Evolutionary conservation across 2,329 filamentous ascomycete genomes (phyloP), one percentile per base, ranked within the genome.

Genomic region (Colletotrichum sp.): DNA sequence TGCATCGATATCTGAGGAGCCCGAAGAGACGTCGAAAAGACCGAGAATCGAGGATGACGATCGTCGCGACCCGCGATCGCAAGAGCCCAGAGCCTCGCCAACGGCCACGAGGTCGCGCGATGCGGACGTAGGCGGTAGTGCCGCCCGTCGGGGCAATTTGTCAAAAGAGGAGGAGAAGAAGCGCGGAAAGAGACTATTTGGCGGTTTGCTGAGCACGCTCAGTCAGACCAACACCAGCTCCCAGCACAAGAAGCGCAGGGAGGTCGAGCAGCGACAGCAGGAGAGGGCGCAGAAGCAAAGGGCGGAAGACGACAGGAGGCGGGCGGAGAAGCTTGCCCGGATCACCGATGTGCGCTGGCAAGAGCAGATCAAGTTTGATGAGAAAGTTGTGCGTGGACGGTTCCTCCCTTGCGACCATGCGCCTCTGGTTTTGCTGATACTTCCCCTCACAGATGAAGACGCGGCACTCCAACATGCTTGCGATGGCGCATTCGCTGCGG

Each of bases 121-220:
- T 8, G 65, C 36, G 22, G 68, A 78, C 39, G 75, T 78, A 64
- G 39, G 77, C 30, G 71, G 72, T 70, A 63, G 77, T 34, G 65
- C 80, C 71, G 81, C 85, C 69, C 83, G 85, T 67, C 86, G 88
- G 67, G 85, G 83, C 11, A 15, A 66, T 8, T 6, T 67, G 5
- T 76, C 76, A 19, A 78, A 57, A 55, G 77, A 92, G 73, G 94
- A 98, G 81, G 96, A 99, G 83, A 95, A 93, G 84, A 95, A 95
- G 83, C 93, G 96, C 49, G 95, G 95, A 27, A 94, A 95, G 84
- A 91, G 96, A 69, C 89, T 99, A 77, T 98, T 98, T 82, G 96
- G 96, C 77, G 95, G 93, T 44, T 86, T 98, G 72, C 88, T 97
- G 76, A 95, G 90, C 83, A 95, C 94, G 49, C 89, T 98, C 76